Evolutionary conservation across 2,329 filamentous ascomycete genomes (phyloP).

Genomic region (Paraphoma chrysanthemicola): DNA sequence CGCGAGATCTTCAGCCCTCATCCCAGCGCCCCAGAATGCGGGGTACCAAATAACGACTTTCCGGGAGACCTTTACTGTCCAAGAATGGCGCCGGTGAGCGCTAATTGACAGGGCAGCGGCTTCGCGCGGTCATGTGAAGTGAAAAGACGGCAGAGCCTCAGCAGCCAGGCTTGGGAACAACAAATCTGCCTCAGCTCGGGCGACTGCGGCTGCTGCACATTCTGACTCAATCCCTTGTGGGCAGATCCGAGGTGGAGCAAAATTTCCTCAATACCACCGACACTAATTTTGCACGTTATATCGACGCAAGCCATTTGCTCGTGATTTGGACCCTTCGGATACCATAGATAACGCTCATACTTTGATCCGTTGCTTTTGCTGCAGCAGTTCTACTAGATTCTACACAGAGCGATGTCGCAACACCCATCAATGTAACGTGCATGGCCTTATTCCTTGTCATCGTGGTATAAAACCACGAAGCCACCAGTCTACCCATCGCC

Average conservation of each 20-base stretch:
- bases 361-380: no score
- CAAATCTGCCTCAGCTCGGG: neutral
- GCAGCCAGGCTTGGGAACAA: neutral
- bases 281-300: neutral
- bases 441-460: no score
- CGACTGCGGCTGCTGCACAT: neutral
- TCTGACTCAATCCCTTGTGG: neutral
- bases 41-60: neutral
- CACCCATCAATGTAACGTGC: no score
- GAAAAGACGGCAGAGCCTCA: neutral
- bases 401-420: no score
- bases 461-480: no score
- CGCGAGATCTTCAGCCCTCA: neutral
- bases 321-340: no score
- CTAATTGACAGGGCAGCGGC: neutral
- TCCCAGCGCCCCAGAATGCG: neutral
- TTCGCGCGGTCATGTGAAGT: neutral
- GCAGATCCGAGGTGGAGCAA: neutral
- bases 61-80: neutral
- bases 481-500: no score
- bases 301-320: no score
- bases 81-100: neutral
- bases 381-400: no score
- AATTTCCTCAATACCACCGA: neutral
- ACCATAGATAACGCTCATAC: no score